Base-by-base conservation (phyloP, 1,284 basidiomycete species). In the Erythrobasidium hasegawianum region DNA sequence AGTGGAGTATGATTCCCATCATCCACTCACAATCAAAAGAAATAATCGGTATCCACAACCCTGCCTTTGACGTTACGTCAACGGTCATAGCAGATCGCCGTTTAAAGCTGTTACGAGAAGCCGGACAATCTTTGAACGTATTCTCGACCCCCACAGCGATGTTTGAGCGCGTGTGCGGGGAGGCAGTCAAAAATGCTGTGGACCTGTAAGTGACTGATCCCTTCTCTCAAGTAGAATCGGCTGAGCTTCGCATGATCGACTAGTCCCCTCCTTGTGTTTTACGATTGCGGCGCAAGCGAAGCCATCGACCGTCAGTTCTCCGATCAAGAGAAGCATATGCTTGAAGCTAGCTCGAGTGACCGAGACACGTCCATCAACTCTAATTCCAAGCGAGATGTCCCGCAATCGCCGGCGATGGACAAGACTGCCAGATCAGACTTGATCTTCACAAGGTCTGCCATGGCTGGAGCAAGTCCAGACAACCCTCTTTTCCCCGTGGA, bases 31-130 rank as follows among this genome's bases (percentile, higher is more conserved):
- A 67, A 65, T 64, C 69, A 52, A 68, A 60, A 1, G 70, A 70
- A 40, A 68, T 71, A 29, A 69, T 65, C 8, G 71, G 39, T 41
- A 56, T 72, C 5, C 64, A 58, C 24, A 70, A 68, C n/a, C 69
- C 69, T 16, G 68, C 68, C 41, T 72, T 72, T 43, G 72, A 72
- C 38, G 67, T 65, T 27, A 72, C 70, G 11, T 57, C 38, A 22
- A 52, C 62, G 13, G 49, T 71, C 20, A 59, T 71, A 9, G 61
- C 69, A 14, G 68, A 68, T 38, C 41, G 72, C 22, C 65, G 72
- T 9, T 66, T 72, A 16, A 39, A 58, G n/a, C 62, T 57, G 2
- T 57, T 72, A 2, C 68, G 69, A 49, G 66, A 70, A 16, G 58
- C 71, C 27, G 61, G 68, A 18, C 57, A 54, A 13, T 33, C 43